A percentile compares a stretch with the other conserved stretches of the same genome.
Conservation (phyloP, 495 filamentous ascomycete genomes). For the Wilcoxina mikolae region DNA sequence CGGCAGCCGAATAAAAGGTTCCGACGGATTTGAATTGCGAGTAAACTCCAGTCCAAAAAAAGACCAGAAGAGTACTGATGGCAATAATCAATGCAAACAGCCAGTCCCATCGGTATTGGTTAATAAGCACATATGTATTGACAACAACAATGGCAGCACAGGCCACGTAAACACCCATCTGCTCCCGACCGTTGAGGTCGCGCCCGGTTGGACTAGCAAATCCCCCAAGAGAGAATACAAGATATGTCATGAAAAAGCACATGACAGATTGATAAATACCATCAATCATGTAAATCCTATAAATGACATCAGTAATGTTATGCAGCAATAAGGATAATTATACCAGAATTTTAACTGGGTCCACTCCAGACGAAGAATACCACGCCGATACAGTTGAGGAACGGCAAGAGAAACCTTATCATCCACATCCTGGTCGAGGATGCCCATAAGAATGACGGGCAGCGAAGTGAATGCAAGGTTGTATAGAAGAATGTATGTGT, state of each 20-base stretch:
- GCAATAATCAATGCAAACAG: constrained; percentile 63
- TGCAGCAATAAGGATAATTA: constrained; percentile 18
- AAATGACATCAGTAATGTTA: constrained; percentile 30
- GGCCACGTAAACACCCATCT: constrained; percentile 72
- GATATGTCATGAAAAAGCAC: constrained; percentile 80
- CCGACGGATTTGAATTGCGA: constrained; percentile 49
- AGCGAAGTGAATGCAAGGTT: constrained; percentile 96
- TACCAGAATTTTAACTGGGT: constrained; percentile 95
- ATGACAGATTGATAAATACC: constrained; percentile 89
- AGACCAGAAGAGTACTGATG: constrained; percentile 76
- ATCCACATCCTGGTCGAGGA: constrained; percentile 92
- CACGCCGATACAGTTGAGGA: constrained; percentile 86
- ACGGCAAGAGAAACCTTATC: constrained; percentile 88
- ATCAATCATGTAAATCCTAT: constrained; percentile 86
- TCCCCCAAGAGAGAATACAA: constrained; percentile 52
- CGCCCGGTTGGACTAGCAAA: constrained; percentile 55
- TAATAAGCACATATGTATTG: constrained; percentile 88
- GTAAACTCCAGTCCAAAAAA: constrained; percentile 93
- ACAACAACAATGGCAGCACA: constrained; percentile 67
- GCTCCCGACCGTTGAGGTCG: constrained; percentile 55
- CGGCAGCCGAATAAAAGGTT: constrained; percentile 62
- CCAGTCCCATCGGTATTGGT: constrained; percentile 97
- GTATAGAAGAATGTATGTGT: constrained; percentile 90
- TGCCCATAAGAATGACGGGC: constrained; percentile 89
- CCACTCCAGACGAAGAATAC: constrained; percentile 96